Evolutionary conservation across 371 early-diverging fungal genomes (phyloP), one percentile per base, ranked within the genome.

Genomic region (Actinomucor elegans): DNA sequence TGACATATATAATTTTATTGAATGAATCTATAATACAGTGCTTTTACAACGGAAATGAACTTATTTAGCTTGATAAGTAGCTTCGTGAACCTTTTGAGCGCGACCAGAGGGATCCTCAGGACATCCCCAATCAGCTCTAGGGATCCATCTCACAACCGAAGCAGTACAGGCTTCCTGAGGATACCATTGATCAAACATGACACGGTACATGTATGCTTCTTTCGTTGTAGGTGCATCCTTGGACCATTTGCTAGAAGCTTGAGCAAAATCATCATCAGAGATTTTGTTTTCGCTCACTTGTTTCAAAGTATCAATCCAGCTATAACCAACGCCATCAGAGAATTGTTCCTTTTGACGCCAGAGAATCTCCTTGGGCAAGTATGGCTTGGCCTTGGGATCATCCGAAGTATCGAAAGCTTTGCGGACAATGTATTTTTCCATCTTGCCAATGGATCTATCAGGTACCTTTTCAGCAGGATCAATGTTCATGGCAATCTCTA

Each of bases 291-390:
- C 78, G 15, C 93, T 83, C 41, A 78, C 71, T 14, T 85, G 88
- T 78, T 91, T 93, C 41, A 97, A 77, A 24, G 87, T 75, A 70
- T 96, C 98, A 60, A 97, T 96, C 98, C 98, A 97, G 55, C 80
- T 71, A 79, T 97, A 97, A 26, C 98, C 98, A 27, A 97, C 98
- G 57, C 98, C 98, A 57, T 97, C 98, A 21, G 90, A 90, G 83
- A 97, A 96, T 76, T 97, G 98, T 74, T 97, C 98, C 85, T 97
- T 96, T 75, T 96, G 96, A 55, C 98, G 86, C 94, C 95, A 97
- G 20, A 97, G 86, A 45, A 97, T 89, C 41, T 89, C 87, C 49
- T 80, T 77, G 2, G 96, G 96, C 53, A 97, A 83, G 67, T 94
- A 97, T 24, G 96, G 95, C 40, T 73, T 67, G 32, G 79, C 80